Conservation (phyloP, 2,329 filamentous ascomycete genomes). For the Microsporum audouinii region DNA sequence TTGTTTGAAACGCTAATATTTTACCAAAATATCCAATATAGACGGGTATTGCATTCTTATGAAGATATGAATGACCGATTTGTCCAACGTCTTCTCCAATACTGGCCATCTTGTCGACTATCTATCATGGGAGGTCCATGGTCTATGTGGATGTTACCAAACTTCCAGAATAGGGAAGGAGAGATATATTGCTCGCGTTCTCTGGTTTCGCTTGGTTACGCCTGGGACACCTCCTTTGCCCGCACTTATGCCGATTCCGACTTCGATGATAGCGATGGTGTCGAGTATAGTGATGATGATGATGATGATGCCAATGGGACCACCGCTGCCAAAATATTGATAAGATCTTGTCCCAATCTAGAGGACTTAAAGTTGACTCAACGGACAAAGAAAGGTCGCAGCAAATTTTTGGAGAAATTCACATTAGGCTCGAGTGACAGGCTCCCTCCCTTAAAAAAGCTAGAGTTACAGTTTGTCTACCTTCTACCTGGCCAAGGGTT, state of each 20-base stretch:
- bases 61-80: neutral
- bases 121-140: neutral
- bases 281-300: neutral
- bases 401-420: neutral
- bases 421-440: neutral
- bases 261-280: neutral
- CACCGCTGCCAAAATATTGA: neutral
- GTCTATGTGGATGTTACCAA: neutral
- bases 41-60: neutral
- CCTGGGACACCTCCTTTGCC: neutral
- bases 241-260: too few relatives aligned
- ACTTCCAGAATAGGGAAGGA: neutral
- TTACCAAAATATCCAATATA: neutral
- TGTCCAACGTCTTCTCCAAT: neutral
- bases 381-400: neutral
- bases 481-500: neutral
- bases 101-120: constrained; percentile 3
- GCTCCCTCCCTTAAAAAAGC: neutral
- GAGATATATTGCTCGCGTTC: neutral
- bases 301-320: neutral
- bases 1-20: neutral
- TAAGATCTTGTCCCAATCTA: neutral
- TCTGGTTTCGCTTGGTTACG: constrained; percentile 2
- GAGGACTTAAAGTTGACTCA: constrained; percentile 1
- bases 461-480: neutral